These are phyloP conservation scores for Sporothrix pseudoabietina DNA, from an alignment of 2,329 filamentous ascomycete species.

Conservation along the genomic window DNA sequence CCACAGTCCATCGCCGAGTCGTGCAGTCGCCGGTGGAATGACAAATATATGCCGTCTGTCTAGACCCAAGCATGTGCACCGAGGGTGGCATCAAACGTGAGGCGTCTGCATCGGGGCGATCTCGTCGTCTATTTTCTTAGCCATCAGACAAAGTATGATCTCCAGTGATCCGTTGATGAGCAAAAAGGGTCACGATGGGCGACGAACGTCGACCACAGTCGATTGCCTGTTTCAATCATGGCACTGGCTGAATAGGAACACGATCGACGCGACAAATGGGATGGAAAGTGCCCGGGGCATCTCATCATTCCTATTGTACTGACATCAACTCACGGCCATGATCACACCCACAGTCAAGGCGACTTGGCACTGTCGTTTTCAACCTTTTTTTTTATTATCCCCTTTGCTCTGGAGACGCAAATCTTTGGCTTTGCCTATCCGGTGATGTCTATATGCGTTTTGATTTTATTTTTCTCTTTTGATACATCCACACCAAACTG, in stretches of 20 bases:
- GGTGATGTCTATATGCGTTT: slow-evolving; percentile 23
- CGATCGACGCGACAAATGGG: background rate
- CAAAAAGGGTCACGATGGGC: background rate
- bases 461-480: background rate
- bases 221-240: slow-evolving; percentile 1
- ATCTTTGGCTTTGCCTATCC: slow-evolving; percentile 7
- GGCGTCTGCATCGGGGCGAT: background rate
- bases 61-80: background rate
- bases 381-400: background rate
- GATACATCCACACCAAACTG: slow-evolving; percentile 8
- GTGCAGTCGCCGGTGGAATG: background rate
- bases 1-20: background rate
- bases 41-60: background rate
- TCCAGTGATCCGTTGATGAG: too few relatives aligned
- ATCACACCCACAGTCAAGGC: background rate
- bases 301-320: background rate
- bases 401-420: background rate
- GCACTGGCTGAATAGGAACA: slow-evolving; percentile 9
- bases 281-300: background rate
- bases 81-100: background rate
- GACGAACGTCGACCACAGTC: background rate
- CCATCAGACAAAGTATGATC: slow-evolving; percentile 15
- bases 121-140: background rate
- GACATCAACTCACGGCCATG: background rate
- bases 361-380: background rate